These are phyloP conservation scores for Synchytrium microbalum DNA, from an alignment of 371 early-diverging fungal genomes.

Conservation along the genomic window DNA sequence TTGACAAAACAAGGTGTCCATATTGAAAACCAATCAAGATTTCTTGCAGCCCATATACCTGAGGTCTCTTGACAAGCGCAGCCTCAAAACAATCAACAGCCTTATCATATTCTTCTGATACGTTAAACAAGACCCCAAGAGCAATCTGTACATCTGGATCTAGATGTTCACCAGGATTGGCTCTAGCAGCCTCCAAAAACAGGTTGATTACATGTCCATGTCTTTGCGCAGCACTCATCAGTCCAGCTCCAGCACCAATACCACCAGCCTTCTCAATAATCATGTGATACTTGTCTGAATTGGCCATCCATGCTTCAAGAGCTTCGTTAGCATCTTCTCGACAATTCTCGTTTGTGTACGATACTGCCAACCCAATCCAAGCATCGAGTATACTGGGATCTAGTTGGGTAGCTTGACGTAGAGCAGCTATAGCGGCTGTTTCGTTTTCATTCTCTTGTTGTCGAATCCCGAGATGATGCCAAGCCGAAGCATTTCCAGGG, in stretches of 20 bases:
- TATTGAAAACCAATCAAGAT: not conserved
- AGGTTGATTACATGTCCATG: conserved; percentile 67
- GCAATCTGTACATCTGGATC: conserved; percentile 80
- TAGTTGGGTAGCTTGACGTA: conserved; percentile 67
- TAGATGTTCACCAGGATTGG: conserved; percentile 55
- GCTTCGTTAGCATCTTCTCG: conserved; percentile 78
- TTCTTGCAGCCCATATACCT: conserved; percentile 39
- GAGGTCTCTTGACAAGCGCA: conserved; percentile 75
- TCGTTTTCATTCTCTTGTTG: conserved; percentile 97
- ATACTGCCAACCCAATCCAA: conserved; percentile 81
- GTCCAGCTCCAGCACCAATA: not conserved
- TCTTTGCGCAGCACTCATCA: conserved; percentile 24
- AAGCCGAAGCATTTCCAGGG: conserved; percentile 69
- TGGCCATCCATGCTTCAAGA: conserved; percentile 77
- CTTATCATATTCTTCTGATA: conserved; percentile 81
- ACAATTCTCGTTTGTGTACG: conserved; percentile 87
- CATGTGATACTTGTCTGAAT: conserved; percentile 57
- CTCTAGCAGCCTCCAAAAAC: conserved; percentile 72
- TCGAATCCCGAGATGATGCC: conserved; percentile 77
- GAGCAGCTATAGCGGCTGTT: conserved; percentile 77
- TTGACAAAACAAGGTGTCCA: conserved; percentile 1
- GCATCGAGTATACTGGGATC: conserved; percentile 66
- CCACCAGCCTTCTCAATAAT: conserved; percentile 18
- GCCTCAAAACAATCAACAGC: conserved; percentile 95
- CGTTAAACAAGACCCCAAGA: conserved; percentile 88